Base-by-base conservation (phyloP, 139 green algal species). In the Chlamydomonas incerta region DNA sequence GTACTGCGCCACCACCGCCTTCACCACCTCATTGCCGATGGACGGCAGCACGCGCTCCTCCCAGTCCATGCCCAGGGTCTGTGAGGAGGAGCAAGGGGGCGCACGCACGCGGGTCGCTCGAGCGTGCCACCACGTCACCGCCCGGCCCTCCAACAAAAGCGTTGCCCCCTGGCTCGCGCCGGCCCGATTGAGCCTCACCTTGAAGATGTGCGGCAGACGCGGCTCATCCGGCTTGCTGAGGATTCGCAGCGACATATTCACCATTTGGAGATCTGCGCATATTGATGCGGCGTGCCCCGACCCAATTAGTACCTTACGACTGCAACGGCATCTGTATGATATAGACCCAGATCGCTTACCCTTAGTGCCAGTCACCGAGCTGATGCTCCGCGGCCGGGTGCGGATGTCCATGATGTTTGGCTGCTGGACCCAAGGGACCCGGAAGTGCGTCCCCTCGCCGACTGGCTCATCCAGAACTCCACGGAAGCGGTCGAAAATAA, bases 1-100 rank as follows among this genome's bases (percentile, higher is more conserved):
- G 94, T 99, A 99, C 93, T 99, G 96, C 82, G 98, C 98, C 62
- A 99, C 98, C 15, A 98, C 95, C 11, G 96, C 91, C 94, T 99
- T 99, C 3, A 99, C 94, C 41, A 99, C 96, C 89, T 99, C 98
- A 86, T 99, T 99, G 13, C 96, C 97, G 85, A 99, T 99, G 70
- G 98, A 99, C 0, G 98, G 98, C 87, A 99, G 93, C 83, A 99
- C 98, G 17, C 97, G 90, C 92, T 99, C 98, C 84, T 99, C 98
- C 95, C 98, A 99, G 89, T 99, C 98, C 58, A 93, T 75, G 69
- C 98, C 98, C 50, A 99, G 90, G 34, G 90, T 97, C 92, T 96
- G 94, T 86, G 18, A 35, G n/a, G 20, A 41, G 8, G 34, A 5
- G 41, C 41, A 50, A 5, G 6, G 41, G 41, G 6, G 41, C 41